phyloP scores from a whole-genome alignment of 108 stramenopile genomes.

The Cyclotella sp. region DNA sequence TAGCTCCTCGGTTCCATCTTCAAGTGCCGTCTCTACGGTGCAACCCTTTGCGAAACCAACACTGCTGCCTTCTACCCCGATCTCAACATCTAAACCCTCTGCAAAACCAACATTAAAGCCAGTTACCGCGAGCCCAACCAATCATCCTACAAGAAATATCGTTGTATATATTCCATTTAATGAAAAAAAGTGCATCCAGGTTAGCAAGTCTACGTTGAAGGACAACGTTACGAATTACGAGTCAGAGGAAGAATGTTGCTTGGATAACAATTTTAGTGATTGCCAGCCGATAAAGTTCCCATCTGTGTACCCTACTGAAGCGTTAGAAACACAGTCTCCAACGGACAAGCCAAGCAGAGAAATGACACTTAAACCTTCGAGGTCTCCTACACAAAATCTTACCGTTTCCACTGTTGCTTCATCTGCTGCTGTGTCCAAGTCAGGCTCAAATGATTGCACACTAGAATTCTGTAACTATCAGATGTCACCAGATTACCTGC shows the following conservation, averaged over 20 bases:
- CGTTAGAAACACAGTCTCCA: not conserved
- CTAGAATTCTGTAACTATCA: conserved; percentile 1
- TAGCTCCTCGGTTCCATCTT: not conserved
- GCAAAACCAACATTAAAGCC: not conserved
- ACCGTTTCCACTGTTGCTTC: not conserved
- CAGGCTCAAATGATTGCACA: conserved; percentile 1
- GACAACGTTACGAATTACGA: conserved; percentile 8
- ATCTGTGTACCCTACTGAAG: not conserved
- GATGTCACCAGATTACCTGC: conserved; percentile 1
- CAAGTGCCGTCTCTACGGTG: not conserved
- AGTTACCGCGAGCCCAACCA: not conserved
- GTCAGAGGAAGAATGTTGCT: conserved; percentile 25
- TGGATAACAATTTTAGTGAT: conserved; percentile 21
- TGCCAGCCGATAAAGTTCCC: conserved; percentile 5
- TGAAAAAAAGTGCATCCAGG: conserved; percentile 2
- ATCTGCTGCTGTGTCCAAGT: not conserved
- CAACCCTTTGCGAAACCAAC: conserved; percentile 2
- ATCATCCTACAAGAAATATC: not conserved
- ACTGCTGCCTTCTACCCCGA: not conserved
- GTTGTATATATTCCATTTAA: not conserved
- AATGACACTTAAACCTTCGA: not conserved
- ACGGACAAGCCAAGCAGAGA: not conserved
- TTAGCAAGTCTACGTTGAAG: conserved; percentile 5
- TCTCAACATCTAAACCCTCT: not conserved
- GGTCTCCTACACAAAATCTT: not conserved